Evolutionary conservation across 2,329 filamentous ascomycete genomes (phyloP), one percentile per base, ranked within the genome.

Genomic region (Madurella fahalii): DNA sequence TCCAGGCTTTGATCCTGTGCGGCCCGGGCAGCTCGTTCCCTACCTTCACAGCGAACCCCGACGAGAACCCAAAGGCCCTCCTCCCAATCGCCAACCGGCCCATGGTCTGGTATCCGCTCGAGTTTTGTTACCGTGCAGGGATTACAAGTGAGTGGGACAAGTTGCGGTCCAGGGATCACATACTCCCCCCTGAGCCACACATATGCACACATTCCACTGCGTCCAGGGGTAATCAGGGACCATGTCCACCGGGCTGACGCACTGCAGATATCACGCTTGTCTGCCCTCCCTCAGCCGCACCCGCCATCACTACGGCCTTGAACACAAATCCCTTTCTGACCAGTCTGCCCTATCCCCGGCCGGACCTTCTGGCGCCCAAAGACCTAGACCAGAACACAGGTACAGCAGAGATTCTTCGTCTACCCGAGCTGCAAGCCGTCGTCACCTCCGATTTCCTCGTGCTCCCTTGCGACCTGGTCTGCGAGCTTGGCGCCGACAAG

Each of bases 381-480:
- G 85, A 82, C 41, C 77, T 96, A 34, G 85, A 89, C 47, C 84
- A 91, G 65, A 94, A 89, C 56, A 95, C 88, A 0, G 91, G 91
- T 49, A 97, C 94, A 7, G 92, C 90, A 8, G 87, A 96, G 65
- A 84, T 97, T 17, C 81, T 99, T 50, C 84, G 92, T 9, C 78
- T 96, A 9, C 87, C 89, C 1, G 89, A 96, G 68, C 84, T 97
- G 43, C 85, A 87, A 66, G 77, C 79, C n/a, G 79, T 84, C 8
- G 83, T 99, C 63, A 90, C 83, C 51, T 84, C 85, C 12, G 90
- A 99, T 71, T 97, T 99, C 66, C 75, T 96, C 25, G 83, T 97
- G 2, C 77, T 99, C 4, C 93, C 94, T 0, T 99, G 94, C 71
- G 94, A 99, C 69, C 77, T 99, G 7, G 85, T 99, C 40, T 96